Evolutionary conservation across 1,139 yeast species (phyloP), one percentile per base, ranked within the genome.

Genomic region (Maudiozyma humilis): DNA sequence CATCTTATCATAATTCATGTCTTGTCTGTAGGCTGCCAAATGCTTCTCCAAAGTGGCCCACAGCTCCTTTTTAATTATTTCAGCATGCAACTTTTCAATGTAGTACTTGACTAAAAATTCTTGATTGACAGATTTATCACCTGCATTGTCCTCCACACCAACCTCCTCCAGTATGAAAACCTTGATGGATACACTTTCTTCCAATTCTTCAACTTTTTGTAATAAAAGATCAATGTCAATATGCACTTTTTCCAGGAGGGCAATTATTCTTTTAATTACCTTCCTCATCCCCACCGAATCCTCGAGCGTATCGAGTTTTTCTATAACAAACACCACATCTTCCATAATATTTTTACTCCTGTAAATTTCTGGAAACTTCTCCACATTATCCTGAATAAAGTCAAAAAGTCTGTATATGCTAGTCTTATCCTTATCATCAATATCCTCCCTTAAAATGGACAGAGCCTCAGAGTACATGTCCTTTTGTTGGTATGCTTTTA

Each of bases 71-170:
- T 44, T 40, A 13, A 48, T 47, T 17, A 60, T 46, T 3, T 38
- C 33, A 7, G 50, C 53, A 36, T 53, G 51, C 15, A 62, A 30
- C 23, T 55, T 51, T 2, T 52, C 46, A 27, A 53, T 38, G 41
- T 61, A 62, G 41, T 53, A 60, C 8, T 55, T 51, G 2, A 54
- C 23, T 31, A 62, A 39, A 43, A 58, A 59, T 12, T 50, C 50
- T 31, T 46, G 48, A 42, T 61, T 63, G 23, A 48, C 41, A 4
- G 43, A 23, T 25, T 50, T 50, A 39, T 59, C 62, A 19, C 45
- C 41, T 6, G 42, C 30, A 25, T 16, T 32, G 16, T 49, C 48
- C 10, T 40, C 38, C 1, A 51, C 41, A 2, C 62, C 60, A 10
- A 60, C 34, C 19, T 48, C 45, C 45, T 61, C 64, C 6, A 61